phyloP scores from a whole-genome alignment of 1,139 yeast genomes.

The Suhomyces wounanorum region DNA sequence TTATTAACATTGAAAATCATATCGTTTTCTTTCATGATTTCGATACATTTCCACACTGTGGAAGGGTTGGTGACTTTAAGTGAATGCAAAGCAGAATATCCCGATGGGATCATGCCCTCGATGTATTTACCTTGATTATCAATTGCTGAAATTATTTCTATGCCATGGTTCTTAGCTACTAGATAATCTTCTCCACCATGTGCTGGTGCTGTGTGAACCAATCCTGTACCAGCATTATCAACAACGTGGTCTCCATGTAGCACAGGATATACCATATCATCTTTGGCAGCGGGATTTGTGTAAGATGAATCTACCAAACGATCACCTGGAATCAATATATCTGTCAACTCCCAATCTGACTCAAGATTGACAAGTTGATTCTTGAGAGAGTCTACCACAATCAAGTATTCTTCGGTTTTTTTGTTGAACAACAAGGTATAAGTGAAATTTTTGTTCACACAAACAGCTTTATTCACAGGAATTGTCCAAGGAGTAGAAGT shows the following conservation, averaged over 20 bases:
- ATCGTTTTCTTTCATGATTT: conserved; percentile 40
- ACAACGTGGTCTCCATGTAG: conserved; percentile 84
- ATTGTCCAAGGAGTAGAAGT: conserved; percentile 99
- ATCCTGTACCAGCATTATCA: conserved; percentile 83
- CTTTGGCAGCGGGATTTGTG: conserved; percentile 54
- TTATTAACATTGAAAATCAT: conserved; percentile 54
- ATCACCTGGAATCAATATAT: conserved; percentile 40
- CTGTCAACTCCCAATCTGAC: conserved; percentile 12
- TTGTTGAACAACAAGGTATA: conserved; percentile 56
- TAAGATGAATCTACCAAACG: conserved; percentile 50
- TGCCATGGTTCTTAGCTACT: conserved; percentile 58
- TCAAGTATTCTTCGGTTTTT: conserved; percentile 37
- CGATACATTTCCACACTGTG: conserved; percentile 41
- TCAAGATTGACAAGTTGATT: conserved; percentile 25
- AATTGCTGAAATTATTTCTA: conserved; percentile 74
- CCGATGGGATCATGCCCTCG: conserved; percentile 41
- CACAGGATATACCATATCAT: conserved; percentile 51
- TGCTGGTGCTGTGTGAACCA: conserved; percentile 97
- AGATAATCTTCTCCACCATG: conserved; percentile 95
- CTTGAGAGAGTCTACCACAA: conserved; percentile 53
- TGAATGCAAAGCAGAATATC: conserved; percentile 50
- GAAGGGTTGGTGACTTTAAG: conserved; percentile 64
- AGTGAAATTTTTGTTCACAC: conserved; percentile 58
- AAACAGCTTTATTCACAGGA: conserved; percentile 82
- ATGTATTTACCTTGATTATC: conserved; percentile 72